Evolutionary conservation across 768 basidiomycete species (phyloP).

Genomic region (Suillus clintonianus): DNA sequence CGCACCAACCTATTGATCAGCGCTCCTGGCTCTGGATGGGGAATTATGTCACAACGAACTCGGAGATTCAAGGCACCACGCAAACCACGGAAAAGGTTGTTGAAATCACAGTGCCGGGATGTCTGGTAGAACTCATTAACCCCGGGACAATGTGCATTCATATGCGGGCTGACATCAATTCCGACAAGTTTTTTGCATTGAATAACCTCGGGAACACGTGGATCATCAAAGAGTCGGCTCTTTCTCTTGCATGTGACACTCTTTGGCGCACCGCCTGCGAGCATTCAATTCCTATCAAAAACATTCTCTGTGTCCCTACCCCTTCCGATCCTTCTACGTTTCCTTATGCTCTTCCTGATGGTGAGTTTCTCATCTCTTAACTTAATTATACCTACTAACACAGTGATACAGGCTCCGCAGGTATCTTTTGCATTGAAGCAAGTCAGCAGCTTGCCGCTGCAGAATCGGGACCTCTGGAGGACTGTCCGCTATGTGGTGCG

Average conservation of each 20-base stretch:
- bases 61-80: neutral
- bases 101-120: neutral
- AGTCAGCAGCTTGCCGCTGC: neutral
- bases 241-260: neutral
- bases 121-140: neutral
- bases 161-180: neutral
- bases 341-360: neutral
- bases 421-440: neutral
- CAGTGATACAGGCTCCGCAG: neutral
- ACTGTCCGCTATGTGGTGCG: neutral
- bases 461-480: neutral
- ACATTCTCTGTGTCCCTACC: neutral
- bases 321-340: neutral
- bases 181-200: neutral
- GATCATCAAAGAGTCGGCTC: neutral
- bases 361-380: neutral
- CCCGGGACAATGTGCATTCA: neutral
- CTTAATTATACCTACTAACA: neutral
- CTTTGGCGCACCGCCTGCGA: neutral
- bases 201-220: neutral
- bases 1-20: neutral
- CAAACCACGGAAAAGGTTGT: neutral
- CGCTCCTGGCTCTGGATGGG: neutral
- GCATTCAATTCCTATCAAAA: neutral
- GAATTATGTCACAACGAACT: neutral